These are phyloP conservation scores for Neolentinus lepideus DNA, from an alignment of 1,284 basidiomycete genomes.

Conservation along the genomic window DNA sequence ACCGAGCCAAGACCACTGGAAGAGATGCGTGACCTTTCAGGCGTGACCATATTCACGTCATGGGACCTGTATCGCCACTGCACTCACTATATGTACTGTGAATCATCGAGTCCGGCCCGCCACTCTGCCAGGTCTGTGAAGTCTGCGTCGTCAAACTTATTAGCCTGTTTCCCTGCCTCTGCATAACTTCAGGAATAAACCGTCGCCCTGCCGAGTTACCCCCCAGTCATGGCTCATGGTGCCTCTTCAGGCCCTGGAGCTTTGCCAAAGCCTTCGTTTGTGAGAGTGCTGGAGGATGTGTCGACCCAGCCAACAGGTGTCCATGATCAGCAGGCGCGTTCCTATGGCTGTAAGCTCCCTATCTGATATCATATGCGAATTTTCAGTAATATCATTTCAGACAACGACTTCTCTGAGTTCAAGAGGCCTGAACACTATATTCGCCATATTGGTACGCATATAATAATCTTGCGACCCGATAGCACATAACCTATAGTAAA, in stretches of 20 bases:
- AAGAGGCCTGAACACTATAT: constrained; percentile 81
- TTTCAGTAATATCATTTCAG: constrained; percentile 28
- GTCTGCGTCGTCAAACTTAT: no score
- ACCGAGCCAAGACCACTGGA: no score
- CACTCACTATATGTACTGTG: no score
- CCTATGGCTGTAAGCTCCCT: constrained; percentile 23
- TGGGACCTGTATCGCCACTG: no score
- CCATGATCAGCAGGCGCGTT: constrained; percentile 21
- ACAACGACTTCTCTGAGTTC: constrained; percentile 78
- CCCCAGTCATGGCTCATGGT: constrained; percentile 2
- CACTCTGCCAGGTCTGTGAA: no score
- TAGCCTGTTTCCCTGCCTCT: no score
- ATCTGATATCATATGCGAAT: background rate
- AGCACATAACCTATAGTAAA: constrained; percentile 19
- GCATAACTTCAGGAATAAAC: background rate
- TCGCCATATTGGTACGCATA: constrained; percentile 74
- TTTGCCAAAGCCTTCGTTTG: constrained; percentile 56
- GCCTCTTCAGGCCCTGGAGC: constrained; percentile 9
- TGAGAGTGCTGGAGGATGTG: constrained; percentile 50
- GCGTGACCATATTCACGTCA: no score
- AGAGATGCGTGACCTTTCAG: no score
- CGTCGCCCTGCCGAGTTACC: background rate
- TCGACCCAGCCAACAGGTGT: constrained; percentile 36
- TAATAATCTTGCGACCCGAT: background rate
- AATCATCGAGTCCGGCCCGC: no score